Evolutionary conservation across 1,284 basidiomycete species (phyloP).

Genomic region (Coniferiporia weirii): DNA sequence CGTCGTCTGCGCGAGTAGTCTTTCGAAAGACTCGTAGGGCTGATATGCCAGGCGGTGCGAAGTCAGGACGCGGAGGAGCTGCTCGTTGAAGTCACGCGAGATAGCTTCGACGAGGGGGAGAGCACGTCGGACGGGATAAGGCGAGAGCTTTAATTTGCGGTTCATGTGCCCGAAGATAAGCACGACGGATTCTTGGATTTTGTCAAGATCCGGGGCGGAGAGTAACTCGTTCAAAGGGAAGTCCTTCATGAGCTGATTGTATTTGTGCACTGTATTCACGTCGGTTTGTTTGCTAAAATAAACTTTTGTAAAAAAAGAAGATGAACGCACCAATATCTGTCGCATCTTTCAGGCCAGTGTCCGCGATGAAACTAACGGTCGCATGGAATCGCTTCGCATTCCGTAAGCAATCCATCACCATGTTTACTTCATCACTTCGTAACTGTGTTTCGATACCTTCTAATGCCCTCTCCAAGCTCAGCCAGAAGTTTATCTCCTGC

Average conservation of each 20-base stretch:
- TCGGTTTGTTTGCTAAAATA: neutral
- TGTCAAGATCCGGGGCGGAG: conserved; percentile 92
- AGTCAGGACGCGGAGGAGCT: conserved; percentile 86
- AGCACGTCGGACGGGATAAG: conserved; percentile 93
- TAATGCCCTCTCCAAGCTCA: conserved; percentile 88
- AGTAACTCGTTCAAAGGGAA: conserved; percentile 96
- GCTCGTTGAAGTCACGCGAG: conserved; percentile 94
- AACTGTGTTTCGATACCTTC: conserved; percentile 93
- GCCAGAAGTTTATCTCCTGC: conserved; percentile 99
- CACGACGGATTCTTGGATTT: conserved; percentile 83
- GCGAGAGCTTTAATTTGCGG: conserved; percentile 91
- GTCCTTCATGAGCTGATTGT: conserved; percentile 98
- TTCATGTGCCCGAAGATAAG: conserved; percentile 93
- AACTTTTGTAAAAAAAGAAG: no score
- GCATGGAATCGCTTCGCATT: conserved; percentile 97
- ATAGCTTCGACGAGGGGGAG: conserved; percentile 97
- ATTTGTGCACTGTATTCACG: conserved; percentile 76
- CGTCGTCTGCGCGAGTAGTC: conserved; percentile 71
- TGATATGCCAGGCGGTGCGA: conserved; percentile 90
- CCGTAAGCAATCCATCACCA: conserved; percentile 93
- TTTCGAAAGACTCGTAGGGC: conserved; percentile 91
- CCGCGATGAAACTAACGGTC: conserved; percentile 96
- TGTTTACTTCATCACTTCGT: conserved; percentile 84
- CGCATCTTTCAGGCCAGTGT: conserved; percentile 93
- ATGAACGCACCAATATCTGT: conserved; percentile 67